A percentile compares a stretch with the other conserved stretches of the same genome.
phyloP scores from a whole-genome alignment of 768 basidiomycete genomes.

The Postia placenta region DNA sequence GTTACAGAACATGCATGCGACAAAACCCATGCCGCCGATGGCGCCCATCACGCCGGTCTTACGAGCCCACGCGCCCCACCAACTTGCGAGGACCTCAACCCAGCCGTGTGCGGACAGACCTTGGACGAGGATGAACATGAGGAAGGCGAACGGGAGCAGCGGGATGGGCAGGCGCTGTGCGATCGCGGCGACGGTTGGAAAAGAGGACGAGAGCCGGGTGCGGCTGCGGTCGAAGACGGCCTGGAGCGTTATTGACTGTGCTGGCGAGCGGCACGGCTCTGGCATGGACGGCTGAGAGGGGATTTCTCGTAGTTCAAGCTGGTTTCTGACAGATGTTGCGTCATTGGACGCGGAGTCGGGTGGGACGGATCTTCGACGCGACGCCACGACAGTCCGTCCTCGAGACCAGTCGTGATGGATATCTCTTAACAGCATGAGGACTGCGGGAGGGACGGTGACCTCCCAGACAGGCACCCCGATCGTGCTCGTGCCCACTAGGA shows the following conservation, averaged over 20 bases:
- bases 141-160: slow-evolving; percentile 87
- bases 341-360: no score
- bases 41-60: slow-evolving; percentile 30
- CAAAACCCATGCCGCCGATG: slow-evolving; percentile 50
- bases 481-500: slow-evolving; percentile 73
- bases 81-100: slow-evolving; percentile 75
- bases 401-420: slow-evolving; percentile 29
- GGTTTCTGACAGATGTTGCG: not conserved
- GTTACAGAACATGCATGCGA: slow-evolving; percentile 74
- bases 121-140: slow-evolving; percentile 92
- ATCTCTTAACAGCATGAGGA: slow-evolving; percentile 67
- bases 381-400: not conserved
- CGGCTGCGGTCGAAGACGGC: slow-evolving; percentile 5
- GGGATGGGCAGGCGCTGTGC: slow-evolving; percentile 70
- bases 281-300: not conserved
- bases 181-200: slow-evolving; percentile 68
- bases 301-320: slow-evolving; percentile 4
- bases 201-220: slow-evolving; percentile 27
- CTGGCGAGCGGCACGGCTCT: slow-evolving; percentile 1
- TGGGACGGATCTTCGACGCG: not conserved
- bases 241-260: slow-evolving; percentile 3
- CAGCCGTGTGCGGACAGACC: slow-evolving; percentile 78
- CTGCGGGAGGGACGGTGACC: slow-evolving; percentile 78
- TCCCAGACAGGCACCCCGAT: slow-evolving; percentile 76
- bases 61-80: slow-evolving; percentile 47